A percentile compares a stretch with the other conserved stretches of the same genome.
Conservation (phyloP, 805 yeast species). For the Torulaspora microellipsoides region DNA sequence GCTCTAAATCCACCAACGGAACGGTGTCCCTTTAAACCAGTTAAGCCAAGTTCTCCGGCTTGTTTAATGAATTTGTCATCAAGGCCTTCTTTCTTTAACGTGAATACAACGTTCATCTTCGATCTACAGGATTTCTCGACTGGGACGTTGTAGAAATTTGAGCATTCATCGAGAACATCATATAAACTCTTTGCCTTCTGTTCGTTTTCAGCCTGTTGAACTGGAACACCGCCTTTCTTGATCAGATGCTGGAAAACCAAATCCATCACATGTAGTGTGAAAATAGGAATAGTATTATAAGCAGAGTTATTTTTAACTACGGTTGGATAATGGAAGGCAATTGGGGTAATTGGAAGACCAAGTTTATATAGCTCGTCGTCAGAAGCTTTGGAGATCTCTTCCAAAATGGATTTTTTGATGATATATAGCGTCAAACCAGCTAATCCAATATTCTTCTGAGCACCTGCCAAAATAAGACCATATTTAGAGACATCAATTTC, state of each 20-base stretch:
- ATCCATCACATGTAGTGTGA: constrained; percentile 81
- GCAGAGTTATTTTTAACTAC: constrained; percentile 87
- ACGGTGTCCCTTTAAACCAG: constrained; percentile 92
- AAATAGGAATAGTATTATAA: constrained; percentile 93
- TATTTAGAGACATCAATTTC: constrained; percentile 75
- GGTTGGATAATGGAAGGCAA: constrained; percentile 81
- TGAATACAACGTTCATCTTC: constrained; percentile 91
- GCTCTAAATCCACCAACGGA: constrained; percentile 97
- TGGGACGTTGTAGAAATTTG: constrained; percentile 61
- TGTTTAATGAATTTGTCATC: constrained; percentile 67
- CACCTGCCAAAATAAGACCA: constrained; percentile 94
- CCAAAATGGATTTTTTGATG: constrained; percentile 73
- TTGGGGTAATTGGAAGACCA: constrained; percentile 78
- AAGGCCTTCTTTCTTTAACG: constrained; percentile 54
- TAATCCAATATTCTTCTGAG: constrained; percentile 95
- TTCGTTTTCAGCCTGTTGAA: constrained; percentile 53
- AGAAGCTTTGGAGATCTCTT: constrained; percentile 45
- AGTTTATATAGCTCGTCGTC: constrained; percentile 55
- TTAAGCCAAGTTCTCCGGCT: constrained; percentile 55
- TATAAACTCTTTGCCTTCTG: constrained; percentile 64
- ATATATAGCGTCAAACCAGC: constrained; percentile 94
- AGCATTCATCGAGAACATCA: constrained; percentile 56
- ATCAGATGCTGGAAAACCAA: constrained; percentile 66
- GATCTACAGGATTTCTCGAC: constrained; percentile 67
- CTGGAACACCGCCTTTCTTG: constrained; percentile 64